Evolutionary conservation across 495 filamentous ascomycete species (phyloP), one percentile per base, ranked within the genome.

Genomic region (Hypoxylon subgilvum): DNA sequence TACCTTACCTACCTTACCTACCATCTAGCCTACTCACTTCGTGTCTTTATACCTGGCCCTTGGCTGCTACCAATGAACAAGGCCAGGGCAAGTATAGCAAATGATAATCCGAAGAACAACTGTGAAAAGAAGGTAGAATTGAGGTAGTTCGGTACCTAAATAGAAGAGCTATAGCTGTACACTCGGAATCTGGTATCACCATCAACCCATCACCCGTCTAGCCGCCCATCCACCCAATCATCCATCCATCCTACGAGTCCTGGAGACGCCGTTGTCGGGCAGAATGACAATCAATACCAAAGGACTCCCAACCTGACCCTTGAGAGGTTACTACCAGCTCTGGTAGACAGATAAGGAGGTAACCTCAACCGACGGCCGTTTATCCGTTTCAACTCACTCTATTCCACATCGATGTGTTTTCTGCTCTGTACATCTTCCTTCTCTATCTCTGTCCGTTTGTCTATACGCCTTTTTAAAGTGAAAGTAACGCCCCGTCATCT

Each of bases 191-290:
- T 47, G 59, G 55, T 58, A 4, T 3, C n/a, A n/a, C n/a, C n/a
- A n/a, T n/a, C n/a, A n/a, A n/a, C n/a, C n/a, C n/a, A 57, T 63
- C 59, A 57, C 52, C 45, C 52, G 39, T 42, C 16, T 38, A 2
- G 1, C 36, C 59, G 51, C 52, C 45, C 52, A 45, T 42, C 16
- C 44, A 2, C 1, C 36, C 47, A 42, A 19, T 42, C 42, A 8
- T 1, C 12, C 28, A 21, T 4, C 17, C 47, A 41, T 4, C 48
- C 34, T 8, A 7, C 18, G 1, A 17, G 7, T 8, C 31, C 25
- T 34, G 13, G 31, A 19, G 27, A 32, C 46, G 32, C 40, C 1
- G 23, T 8, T 8, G 10, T 38, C 31, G 17, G 25, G 31, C 16
- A 18, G 23, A 25, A 22, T 13, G 14, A 28, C 16, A 54, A 36